These are phyloP conservation scores for Peronosclerospora sorghi DNA, from an alignment of 352 stramenopile genomes.

Conservation along the genomic window DNA sequence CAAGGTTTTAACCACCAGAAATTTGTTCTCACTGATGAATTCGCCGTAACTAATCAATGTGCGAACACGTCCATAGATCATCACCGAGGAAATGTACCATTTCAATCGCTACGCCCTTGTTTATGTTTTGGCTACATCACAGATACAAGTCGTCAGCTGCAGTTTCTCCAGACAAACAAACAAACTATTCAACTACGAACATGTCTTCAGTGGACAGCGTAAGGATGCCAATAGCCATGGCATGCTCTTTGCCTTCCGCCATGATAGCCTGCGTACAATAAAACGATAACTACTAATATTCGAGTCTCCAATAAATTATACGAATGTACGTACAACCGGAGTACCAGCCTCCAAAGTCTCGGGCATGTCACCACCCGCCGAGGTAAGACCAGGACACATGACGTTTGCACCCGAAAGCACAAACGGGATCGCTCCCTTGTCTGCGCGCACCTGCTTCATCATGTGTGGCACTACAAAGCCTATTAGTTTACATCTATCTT, in stretches of 20 bases:
- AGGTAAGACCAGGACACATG: conserved; percentile 97
- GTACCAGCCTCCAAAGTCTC: conserved; percentile 74
- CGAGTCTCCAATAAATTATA: neutral
- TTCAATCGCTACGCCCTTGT: conserved; percentile 96
- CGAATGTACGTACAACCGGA: conserved; percentile 54
- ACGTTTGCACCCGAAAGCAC: conserved; percentile 96
- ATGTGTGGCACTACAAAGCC: conserved; percentile 66
- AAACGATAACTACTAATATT: neutral
- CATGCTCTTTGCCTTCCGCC: conserved; percentile 95
- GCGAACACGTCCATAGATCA: conserved; percentile 87
- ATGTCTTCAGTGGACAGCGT: conserved; percentile 94
- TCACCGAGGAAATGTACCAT: conserved; percentile 95
- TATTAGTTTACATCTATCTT: neutral
- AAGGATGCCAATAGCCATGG: conserved; percentile 94
- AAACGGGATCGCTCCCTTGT: conserved; percentile 97
- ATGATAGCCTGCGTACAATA: conserved; percentile 77
- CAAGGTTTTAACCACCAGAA: too few species aligned
- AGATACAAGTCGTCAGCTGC: too few species aligned
- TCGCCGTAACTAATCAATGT: conserved; percentile 81
- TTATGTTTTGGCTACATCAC: conserved; percentile 84
- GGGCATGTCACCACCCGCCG: conserved; percentile 88
- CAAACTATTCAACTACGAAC: too few species aligned
- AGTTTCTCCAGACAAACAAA: too few species aligned
- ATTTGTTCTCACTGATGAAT: too few species aligned
- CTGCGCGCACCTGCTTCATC: conserved; percentile 89